Conservation (phyloP, 768 basidiomycete species). For the Crepidotus variabilis region DNA sequence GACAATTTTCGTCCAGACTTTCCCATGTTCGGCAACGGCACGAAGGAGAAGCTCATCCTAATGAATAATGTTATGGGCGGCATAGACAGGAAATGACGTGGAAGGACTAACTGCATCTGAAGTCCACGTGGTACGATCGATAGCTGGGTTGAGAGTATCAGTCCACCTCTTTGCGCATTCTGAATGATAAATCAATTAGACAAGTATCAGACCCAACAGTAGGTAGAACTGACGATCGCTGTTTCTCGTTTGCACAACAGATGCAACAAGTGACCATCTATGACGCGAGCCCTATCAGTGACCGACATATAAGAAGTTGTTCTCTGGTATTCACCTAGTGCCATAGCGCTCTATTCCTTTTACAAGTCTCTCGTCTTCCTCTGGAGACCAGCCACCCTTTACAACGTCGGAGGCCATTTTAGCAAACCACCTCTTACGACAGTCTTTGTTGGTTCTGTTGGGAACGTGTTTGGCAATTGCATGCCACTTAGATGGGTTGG, state of each 20-base stretch:
- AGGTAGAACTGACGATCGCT: constrained; percentile 47
- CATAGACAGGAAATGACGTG: neutral
- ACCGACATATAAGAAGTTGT: neutral
- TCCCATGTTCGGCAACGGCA: constrained; percentile 53
- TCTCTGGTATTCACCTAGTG: constrained; percentile 36
- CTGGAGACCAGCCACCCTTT: constrained; percentile 59
- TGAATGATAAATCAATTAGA: constrained; percentile 20
- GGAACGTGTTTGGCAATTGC: constrained; percentile 61
- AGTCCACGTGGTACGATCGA: constrained; percentile 59
- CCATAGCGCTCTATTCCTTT: constrained; percentile 55
- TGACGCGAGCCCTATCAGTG: neutral
- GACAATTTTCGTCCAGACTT: constrained; percentile 61
- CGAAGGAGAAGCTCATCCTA: constrained; percentile 52
- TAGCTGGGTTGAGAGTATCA: constrained; percentile 57
- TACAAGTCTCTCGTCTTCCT: constrained; percentile 55
- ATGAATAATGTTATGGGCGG: constrained; percentile 3
- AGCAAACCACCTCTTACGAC: constrained; percentile 60
- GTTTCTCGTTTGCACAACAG: constrained; percentile 51
- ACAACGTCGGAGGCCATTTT: constrained; percentile 62
- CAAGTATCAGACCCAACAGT: constrained; percentile 1
- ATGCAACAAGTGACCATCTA: constrained; percentile 58
- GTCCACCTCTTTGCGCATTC: constrained; percentile 65
- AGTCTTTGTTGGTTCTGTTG: constrained; percentile 61
- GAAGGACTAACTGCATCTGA: constrained; percentile 40
- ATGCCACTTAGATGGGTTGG: constrained; percentile 60